These are phyloP conservation scores for Hsuehochloa calcarea DNA, from an alignment of 176 grass and related monocot genomes.

Conservation along the genomic window DNA sequence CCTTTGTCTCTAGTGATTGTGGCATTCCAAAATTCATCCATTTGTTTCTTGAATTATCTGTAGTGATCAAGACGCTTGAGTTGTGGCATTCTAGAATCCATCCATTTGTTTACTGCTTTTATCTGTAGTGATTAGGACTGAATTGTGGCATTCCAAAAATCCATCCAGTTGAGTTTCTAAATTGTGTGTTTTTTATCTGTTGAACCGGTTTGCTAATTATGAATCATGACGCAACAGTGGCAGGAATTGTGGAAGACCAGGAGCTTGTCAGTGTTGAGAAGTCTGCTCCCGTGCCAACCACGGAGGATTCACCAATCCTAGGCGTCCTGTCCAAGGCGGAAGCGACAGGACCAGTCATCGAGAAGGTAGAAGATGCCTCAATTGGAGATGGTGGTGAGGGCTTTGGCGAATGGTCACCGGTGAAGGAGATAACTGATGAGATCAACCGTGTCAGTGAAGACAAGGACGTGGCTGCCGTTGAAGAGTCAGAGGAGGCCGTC, in stretches of 20 bases:
- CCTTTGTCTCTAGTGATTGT: not conserved
- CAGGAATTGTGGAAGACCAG: constrained; percentile 20
- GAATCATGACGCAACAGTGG: not conserved
- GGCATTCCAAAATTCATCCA: not conserved
- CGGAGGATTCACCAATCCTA: constrained; percentile 55
- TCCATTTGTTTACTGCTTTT: not conserved
- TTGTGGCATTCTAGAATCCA: not conserved
- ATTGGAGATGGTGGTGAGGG: constrained; percentile 6
- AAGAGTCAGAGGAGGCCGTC: not conserved
- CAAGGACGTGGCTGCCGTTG: constrained; percentile 3
- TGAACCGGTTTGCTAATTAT: not conserved
- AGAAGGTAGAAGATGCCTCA: constrained; percentile 5
- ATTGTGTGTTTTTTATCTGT: not conserved
- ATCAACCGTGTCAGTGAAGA: not conserved
- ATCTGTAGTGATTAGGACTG: not conserved
- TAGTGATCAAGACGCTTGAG: not conserved
- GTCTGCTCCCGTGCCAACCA: constrained; percentile 1
- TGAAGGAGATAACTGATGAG: constrained; percentile 27
- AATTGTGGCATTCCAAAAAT: not conserved
- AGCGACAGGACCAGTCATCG: constrained; percentile 10
- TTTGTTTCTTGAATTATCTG: not conserved
- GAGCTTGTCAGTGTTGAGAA: constrained; percentile 9
- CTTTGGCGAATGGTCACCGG: constrained; percentile 15
- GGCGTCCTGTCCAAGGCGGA: constrained; percentile 39
- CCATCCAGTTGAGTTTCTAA: not conserved